Base-by-base conservation (phyloP, 441 rosid genomes). In the Adansonia madagascariensis region DNA sequence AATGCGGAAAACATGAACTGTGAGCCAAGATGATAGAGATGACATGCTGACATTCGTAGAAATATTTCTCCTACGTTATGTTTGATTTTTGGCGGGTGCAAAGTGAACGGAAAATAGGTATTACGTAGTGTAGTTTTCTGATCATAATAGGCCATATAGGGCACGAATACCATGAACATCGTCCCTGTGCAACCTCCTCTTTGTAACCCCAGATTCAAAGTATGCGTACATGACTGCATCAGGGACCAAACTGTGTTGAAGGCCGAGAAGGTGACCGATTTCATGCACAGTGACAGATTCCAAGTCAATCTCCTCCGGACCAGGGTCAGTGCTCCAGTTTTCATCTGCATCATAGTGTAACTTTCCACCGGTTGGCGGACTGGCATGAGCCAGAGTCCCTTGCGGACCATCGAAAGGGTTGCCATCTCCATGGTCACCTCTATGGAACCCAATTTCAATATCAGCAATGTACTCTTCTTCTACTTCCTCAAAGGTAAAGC, bases 261-360 rank as follows among this genome's bases (percentile, higher is more conserved):
- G 82, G n/a, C 85, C 78, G 0, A 73, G 80, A 31, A 76, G 71
- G 53, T 76, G 82, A 0, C 82, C 78, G 4, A 82, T 79, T 76
- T 82, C 85, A 61, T 79, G 82, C 9, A 76, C 53, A 0, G 80
- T 77, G n/a, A 82, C 78, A 9, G 82, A 71, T 35, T 75, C 80
- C 47, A 78, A 24, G 57, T 82, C 85, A 10, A 70, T 17, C 6
- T 82, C 47, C 7, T 66, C 35, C 1, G 35, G 43, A n/a, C 18
- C 63, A 5, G 80, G 69, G n/a, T 35, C 6, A 0, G 73, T 41
- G 44, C 78, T 75, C 78, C 72, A 75, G 7, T 41, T 35, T 66
- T 75, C 78, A 75, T 75, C 78, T 10, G 22, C 72, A 39, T 75
- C 71, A 7, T 49, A 75, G 49, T 75, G 78, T 2, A 75, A 31